phyloP scores from a whole-genome alignment of 1,284 basidiomycete species.

The Fomitiporia mediterranea region DNA sequence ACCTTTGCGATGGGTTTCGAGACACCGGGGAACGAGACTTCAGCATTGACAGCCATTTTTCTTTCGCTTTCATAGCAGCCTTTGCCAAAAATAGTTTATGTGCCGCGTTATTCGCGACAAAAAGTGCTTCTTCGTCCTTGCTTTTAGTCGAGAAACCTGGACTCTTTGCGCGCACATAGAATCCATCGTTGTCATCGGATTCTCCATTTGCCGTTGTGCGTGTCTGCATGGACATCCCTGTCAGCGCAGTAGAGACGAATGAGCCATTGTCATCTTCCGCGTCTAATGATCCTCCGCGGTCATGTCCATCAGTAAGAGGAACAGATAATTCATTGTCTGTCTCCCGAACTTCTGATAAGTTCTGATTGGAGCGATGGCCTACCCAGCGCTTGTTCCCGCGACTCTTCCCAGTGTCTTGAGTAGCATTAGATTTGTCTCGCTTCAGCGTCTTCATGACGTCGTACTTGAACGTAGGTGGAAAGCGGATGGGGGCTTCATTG shows the following conservation, averaged over 20 bases:
- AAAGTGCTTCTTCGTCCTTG: neutral
- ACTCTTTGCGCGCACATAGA: slow-evolving; percentile 23
- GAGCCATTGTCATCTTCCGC: slow-evolving; percentile 13
- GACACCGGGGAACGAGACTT: slow-evolving; percentile 22
- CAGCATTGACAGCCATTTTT: slow-evolving; percentile 51
- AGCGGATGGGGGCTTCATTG: slow-evolving; percentile 62
- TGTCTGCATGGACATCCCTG: slow-evolving; percentile 6
- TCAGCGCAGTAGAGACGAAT: slow-evolving; percentile 13
- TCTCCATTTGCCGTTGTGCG: neutral
- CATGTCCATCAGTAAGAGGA: neutral
- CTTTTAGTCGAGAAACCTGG: slow-evolving; percentile 22
- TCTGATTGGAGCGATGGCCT: slow-evolving; percentile 30
- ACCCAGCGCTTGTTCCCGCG: slow-evolving; percentile 49
- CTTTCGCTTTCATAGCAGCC: slow-evolving; percentile 54
- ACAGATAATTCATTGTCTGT: neutral
- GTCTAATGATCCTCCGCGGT: slow-evolving; percentile 12
- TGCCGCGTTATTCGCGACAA: slow-evolving; percentile 23
- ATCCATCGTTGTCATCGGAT: slow-evolving; percentile 8
- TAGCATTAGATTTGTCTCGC: slow-evolving; percentile 40
- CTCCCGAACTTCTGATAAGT: slow-evolving; percentile 15
- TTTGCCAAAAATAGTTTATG: slow-evolving; percentile 39
- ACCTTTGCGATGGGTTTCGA: neutral
- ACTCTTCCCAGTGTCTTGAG: slow-evolving; percentile 45
- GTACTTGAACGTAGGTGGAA: slow-evolving; percentile 84
- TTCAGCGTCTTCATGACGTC: slow-evolving; percentile 60